These are phyloP conservation scores for Gossypium bickii DNA, from an alignment of 345 rosid species.

Conservation along the genomic window DNA sequence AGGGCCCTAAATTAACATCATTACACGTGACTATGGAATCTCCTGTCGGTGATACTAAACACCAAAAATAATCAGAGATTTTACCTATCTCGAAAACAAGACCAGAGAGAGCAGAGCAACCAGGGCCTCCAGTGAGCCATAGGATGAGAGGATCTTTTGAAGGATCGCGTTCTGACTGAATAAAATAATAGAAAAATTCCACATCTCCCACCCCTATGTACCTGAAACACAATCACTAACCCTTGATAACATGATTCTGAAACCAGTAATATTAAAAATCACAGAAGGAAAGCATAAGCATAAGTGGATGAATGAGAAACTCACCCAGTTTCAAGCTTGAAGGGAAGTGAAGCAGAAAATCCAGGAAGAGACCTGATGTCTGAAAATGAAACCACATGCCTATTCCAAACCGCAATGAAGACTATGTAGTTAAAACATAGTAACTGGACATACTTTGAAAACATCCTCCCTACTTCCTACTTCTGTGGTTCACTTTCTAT, in stretches of 20 bases:
- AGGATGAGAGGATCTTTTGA: slow-evolving; percentile 32
- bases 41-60: too few relatives aligned
- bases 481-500: too few relatives aligned
- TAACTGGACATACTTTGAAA: background rate
- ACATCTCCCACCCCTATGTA: slow-evolving; percentile 34
- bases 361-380: slow-evolving; percentile 37
- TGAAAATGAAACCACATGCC: slow-evolving; percentile 18
- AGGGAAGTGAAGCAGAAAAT: slow-evolving; percentile 41
- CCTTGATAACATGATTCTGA: background rate
- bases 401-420: background rate
- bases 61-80: background rate
- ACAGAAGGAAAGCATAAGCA: background rate
- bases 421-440: background rate
- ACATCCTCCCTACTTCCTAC: background rate
- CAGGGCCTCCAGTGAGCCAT: slow-evolving; percentile 37
- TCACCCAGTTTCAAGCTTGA: slow-evolving; percentile 53
- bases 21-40: too few relatives aligned
- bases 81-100: background rate
- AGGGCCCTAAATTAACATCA: slow-evolving; percentile 14
- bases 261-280: background rate
- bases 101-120: slow-evolving; percentile 30
- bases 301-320: background rate
- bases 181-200: slow-evolving; percentile 35
- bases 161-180: slow-evolving; percentile 33
- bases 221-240: slow-evolving; percentile 1